Conservation (phyloP, 768 basidiomycete species). For the Termitomyces sp. region DNA sequence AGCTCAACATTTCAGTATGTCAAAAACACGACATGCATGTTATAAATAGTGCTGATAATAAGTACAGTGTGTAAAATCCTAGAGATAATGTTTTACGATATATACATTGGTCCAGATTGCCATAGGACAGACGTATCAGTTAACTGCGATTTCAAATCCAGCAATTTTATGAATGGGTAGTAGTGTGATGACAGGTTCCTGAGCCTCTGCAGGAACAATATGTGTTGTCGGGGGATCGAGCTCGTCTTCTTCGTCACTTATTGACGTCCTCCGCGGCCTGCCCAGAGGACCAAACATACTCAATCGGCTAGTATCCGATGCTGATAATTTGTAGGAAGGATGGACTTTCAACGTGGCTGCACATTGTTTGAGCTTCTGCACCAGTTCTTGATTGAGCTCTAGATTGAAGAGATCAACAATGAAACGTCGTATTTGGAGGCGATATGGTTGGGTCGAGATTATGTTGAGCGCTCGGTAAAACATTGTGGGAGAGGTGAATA, state of each 20-base stretch:
- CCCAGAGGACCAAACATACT: conserved; percentile 58
- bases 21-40: background rate
- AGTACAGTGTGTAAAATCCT: background rate
- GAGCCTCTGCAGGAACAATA: conserved; percentile 21
- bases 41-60: background rate
- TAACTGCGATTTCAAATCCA: conserved; percentile 39
- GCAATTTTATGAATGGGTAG: conserved; percentile 53
- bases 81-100: background rate
- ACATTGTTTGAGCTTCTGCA: conserved; percentile 47
- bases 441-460: conserved; percentile 85
- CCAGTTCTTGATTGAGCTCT: conserved; percentile 60
- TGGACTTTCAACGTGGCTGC: conserved; percentile 44
- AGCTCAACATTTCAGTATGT: background rate
- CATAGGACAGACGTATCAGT: background rate
- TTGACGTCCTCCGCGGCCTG: conserved; percentile 43
- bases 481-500: conserved; percentile 74
- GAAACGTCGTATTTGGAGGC: conserved; percentile 87
- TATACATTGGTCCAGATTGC: conserved; percentile 2
- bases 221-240: conserved; percentile 37
- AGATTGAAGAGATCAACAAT: conserved; percentile 91
- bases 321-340: conserved; percentile 35
- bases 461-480: conserved; percentile 83
- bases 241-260: conserved; percentile 58
- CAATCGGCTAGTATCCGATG: conserved; percentile 38
- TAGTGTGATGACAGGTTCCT: conserved; percentile 50